Conservation (phyloP, 2,329 filamentous ascomycete genomes). For the Thermomyces lanuginosus region DNA sequence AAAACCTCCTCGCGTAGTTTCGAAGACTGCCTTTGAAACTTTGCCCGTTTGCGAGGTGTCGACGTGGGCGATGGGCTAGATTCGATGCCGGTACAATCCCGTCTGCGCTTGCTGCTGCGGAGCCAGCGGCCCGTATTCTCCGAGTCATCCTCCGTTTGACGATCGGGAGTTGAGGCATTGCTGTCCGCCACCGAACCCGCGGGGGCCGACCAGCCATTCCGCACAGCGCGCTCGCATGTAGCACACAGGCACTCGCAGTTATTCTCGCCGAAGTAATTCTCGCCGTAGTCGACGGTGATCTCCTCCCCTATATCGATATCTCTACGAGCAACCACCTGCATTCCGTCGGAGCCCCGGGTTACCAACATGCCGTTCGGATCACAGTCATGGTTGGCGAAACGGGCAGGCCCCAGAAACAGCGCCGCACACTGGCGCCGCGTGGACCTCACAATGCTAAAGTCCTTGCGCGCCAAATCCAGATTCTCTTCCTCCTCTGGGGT, state of each 20-base stretch:
- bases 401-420: conserved; percentile 82
- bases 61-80: conserved; percentile 10
- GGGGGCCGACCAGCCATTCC: conserved; percentile 65
- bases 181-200: conserved; percentile 21
- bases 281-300: conserved; percentile 90
- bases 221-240: conserved; percentile 59
- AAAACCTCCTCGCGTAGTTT: conserved; percentile 23
- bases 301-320: conserved; percentile 80
- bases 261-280: conserved; percentile 86
- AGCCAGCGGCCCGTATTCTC: conserved; percentile 12
- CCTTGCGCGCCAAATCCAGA: conserved; percentile 65
- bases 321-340: conserved; percentile 72
- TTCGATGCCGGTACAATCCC: conserved; percentile 6
- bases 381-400: conserved; percentile 96
- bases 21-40: conserved; percentile 19
- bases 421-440: conserved; percentile 80
- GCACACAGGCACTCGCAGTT: conserved; percentile 90
- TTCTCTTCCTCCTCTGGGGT: conserved; percentile 79
- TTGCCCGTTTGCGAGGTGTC: conserved; percentile 19
- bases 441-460: conserved; percentile 94
- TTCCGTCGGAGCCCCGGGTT: conserved; percentile 68
- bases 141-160: conserved; percentile 12
- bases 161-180: conserved; percentile 17
- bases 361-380: conserved; percentile 76
- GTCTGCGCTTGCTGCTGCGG: conserved; percentile 2